A percentile compares a stretch with the other conserved stretches of the same genome.
Evolutionary conservation across 495 filamentous ascomycete species (phyloP).

Genomic region (Penicillium lividum): DNA sequence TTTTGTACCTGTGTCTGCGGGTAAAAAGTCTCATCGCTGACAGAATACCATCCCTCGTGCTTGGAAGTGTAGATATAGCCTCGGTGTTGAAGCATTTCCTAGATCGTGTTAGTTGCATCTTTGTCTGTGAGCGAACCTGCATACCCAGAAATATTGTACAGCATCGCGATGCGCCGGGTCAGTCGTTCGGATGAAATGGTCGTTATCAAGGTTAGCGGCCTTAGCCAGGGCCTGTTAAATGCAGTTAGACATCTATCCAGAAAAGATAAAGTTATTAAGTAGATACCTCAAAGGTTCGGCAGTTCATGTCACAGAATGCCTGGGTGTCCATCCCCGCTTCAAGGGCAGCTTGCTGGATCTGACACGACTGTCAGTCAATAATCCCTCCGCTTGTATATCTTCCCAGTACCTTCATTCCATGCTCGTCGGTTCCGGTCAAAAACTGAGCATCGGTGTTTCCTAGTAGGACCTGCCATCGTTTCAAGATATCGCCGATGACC

Average conservation of each 20-base stretch:
- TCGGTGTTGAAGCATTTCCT: constrained; percentile 67
- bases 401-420: constrained; percentile 77
- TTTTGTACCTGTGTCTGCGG: constrained; percentile 72
- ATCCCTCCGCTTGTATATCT: not conserved
- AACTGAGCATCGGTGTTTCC: constrained; percentile 68
- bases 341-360: constrained; percentile 82
- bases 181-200: constrained; percentile 91
- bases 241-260: not conserved
- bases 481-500: constrained; percentile 86
- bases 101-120: constrained; percentile 16
- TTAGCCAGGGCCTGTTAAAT: constrained; percentile 60
- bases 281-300: constrained; percentile 48
- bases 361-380: constrained; percentile 22
- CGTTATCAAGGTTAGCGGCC: constrained; percentile 65
- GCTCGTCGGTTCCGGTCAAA: constrained; percentile 94
- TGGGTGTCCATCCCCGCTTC: constrained; percentile 62
- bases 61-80: constrained; percentile 82
- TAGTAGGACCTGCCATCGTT: constrained; percentile 83
- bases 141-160: constrained; percentile 88
- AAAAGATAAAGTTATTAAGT: not conserved
- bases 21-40: constrained; percentile 96
- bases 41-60: constrained; percentile 95
- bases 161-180: constrained; percentile 77
- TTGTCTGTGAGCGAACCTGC: constrained; percentile 11
- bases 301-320: constrained; percentile 61